Evolutionary conservation across 345 rosid species (phyloP).

Genomic region (Sonneratia alba): DNA sequence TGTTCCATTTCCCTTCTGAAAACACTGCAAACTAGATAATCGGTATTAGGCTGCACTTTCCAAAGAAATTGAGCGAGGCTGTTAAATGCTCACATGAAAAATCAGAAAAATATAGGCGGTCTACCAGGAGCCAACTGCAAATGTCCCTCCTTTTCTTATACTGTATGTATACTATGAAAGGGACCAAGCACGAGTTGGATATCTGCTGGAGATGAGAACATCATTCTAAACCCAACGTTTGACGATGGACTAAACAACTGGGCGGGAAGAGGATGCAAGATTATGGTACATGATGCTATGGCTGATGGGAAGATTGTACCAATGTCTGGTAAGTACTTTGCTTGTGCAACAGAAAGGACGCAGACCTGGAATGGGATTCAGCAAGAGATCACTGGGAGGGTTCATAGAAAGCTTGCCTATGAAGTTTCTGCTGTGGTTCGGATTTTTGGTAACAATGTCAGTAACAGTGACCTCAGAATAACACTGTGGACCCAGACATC

Average conservation of each 20-base stretch:
- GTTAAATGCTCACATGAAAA: too few species aligned
- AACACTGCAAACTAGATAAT: too few species aligned
- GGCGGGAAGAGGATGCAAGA: constrained; percentile 93
- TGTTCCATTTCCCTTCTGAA: too few species aligned
- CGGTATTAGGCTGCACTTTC: too few species aligned
- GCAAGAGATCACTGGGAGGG: constrained; percentile 81
- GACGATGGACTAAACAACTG: constrained; percentile 77
- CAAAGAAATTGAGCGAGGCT: too few species aligned
- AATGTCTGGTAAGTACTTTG: constrained; percentile 63
- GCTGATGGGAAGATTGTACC: constrained; percentile 73
- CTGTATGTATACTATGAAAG: constrained; percentile 13
- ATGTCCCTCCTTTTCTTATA: not conserved
- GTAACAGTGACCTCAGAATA: constrained; percentile 53
- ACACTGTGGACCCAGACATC: constrained; percentile 69
- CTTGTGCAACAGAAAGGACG: constrained; percentile 70
- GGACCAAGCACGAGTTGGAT: constrained; percentile 9
- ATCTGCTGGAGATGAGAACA: constrained; percentile 38
- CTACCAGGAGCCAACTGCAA: too few species aligned
- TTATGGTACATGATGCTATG: constrained; percentile 66
- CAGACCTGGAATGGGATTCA: constrained; percentile 91
- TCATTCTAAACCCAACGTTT: constrained; percentile 69
- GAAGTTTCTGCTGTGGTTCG: constrained; percentile 64
- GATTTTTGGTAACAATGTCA: constrained; percentile 56
- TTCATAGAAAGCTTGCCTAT: constrained; percentile 73
- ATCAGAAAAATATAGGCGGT: too few species aligned